Evolutionary conservation across 805 yeast genomes (phyloP), one percentile per base, ranked within the genome.

Genomic region (Wickerhamiella azyma): DNA sequence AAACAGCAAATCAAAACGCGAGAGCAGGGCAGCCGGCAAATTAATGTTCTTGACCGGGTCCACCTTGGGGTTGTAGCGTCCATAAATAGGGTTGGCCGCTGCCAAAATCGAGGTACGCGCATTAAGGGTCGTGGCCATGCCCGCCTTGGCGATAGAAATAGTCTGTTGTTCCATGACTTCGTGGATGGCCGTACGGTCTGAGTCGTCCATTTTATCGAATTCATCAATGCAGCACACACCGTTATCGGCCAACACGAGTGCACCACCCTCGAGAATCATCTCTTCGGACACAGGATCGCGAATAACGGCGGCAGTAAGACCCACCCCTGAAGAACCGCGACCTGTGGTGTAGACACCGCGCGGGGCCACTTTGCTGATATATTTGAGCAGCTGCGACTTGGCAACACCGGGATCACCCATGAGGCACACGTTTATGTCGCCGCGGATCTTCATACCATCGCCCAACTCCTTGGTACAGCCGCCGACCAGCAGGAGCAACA

Each of bases 361-460:
- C 26, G 98, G 98, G 3, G 97, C 92, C 46, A 92, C 82, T 57
- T 88, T 85, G 49, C 85, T 74, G 53, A 92, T 85, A 29, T 94
- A 81, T 62, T 92, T 92, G 52, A 92, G 70, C 59, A 92, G 69
- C 71, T 92, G 98, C 2, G 97, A 92, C 66, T 92, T 92, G 59
- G 98, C 98, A 46, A 92, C 98, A 71, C 98, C 98, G 37, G 98
- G 98, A 60, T 92, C 98, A 56, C 98, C 98, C 96, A 92, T 89
- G 44, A 92, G 71, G 67, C 96, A 81, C 46, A 92, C 75, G 59
- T 92, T 92, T 55, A 92, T 84, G 62, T 92, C 98, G 58, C 98
- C 98, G 69, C 99, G 79, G 58, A 92, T 92, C 59, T 81, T 78
- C 85, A 92, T 78, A 53, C 99, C 99, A 66, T 92, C 98, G 39